phyloP scores from a whole-genome alignment of 768 basidiomycete genomes.

The Naganishia vaughanmartiniae region DNA sequence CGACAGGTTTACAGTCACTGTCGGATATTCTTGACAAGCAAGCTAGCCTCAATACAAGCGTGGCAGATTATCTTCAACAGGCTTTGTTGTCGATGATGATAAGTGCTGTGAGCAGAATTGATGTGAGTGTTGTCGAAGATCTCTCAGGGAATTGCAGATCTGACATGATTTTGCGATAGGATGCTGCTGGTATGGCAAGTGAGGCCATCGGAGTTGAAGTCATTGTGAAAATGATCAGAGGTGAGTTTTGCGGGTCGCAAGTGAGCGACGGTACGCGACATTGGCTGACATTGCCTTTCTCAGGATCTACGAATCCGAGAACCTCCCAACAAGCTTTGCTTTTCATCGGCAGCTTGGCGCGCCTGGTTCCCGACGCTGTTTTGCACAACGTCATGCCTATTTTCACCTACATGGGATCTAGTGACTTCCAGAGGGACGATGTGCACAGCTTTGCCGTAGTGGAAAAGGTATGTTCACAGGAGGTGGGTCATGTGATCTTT shows the following conservation, averaged over 20 bases:
- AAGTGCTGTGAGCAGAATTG: conserved; percentile 40
- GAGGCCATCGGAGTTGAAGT: conserved; percentile 69
- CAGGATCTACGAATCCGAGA: conserved; percentile 86
- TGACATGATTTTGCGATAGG: not conserved
- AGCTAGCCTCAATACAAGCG: conserved; percentile 59
- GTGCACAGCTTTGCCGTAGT: conserved; percentile 92
- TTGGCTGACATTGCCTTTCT: not conserved
- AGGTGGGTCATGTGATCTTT: not conserved
- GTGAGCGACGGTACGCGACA: not conserved
- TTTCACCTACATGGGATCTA: conserved; percentile 99
- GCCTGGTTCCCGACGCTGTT: conserved; percentile 82
- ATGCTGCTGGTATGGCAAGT: conserved; percentile 26
- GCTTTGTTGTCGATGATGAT: conserved; percentile 73
- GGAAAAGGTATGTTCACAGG: conserved; percentile 58
- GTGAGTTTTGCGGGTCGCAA: conserved; percentile 51
- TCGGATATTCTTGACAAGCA: conserved; percentile 62
- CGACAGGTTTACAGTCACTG: conserved; percentile 69
- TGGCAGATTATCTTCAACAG: conserved; percentile 72
- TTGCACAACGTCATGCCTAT: conserved; percentile 95
- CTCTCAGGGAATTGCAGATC: not conserved
- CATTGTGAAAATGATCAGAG: conserved; percentile 79
- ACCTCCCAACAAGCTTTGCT: conserved; percentile 90
- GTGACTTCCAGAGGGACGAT: conserved; percentile 93
- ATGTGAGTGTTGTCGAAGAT: conserved; percentile 12
- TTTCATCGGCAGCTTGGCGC: conserved; percentile 77